A percentile compares a stretch with the other conserved stretches of the same genome.
These are phyloP conservation scores for Neopestalotiopsis sp. DNA, from an alignment of 2,329 filamentous ascomycete species.

Conservation along the genomic window DNA sequence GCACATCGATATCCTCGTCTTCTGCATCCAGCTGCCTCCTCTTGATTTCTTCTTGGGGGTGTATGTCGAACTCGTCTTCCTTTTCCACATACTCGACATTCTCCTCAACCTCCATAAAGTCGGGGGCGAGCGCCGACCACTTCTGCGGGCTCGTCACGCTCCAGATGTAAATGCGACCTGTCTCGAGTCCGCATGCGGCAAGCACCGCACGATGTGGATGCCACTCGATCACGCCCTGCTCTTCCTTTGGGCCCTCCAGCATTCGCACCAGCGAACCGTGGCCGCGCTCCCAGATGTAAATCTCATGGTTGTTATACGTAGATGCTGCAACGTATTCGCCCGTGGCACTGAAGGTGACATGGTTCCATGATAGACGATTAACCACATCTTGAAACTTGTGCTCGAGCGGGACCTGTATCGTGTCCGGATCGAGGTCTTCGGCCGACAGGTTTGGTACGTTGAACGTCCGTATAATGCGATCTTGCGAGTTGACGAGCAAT, in stretches of 20 bases:
- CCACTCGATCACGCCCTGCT: slow-evolving; percentile 97
- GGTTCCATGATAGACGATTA: slow-evolving; percentile 94
- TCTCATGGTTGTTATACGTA: slow-evolving; percentile 97
- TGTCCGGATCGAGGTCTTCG: slow-evolving; percentile 77
- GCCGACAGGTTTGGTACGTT: slow-evolving; percentile 79
- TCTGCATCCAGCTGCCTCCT: slow-evolving; percentile 89
- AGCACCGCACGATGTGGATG: slow-evolving; percentile 87
- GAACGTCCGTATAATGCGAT: slow-evolving; percentile 93
- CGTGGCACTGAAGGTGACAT: slow-evolving; percentile 91
- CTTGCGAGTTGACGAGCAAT: slow-evolving; percentile 89
- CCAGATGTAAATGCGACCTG: slow-evolving; percentile 94
- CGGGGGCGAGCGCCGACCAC: slow-evolving; percentile 95
- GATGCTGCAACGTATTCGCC: slow-evolving; percentile 96
- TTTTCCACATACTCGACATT: slow-evolving; percentile 96
- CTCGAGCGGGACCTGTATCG: slow-evolving; percentile 87
- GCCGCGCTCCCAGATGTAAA: slow-evolving; percentile 96
- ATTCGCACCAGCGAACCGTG: slow-evolving; percentile 96
- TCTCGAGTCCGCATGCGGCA: slow-evolving; percentile 90
- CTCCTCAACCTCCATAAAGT: slow-evolving; percentile 97
- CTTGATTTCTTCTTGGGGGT: slow-evolving; percentile 91
- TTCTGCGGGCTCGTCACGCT: slow-evolving; percentile 93
- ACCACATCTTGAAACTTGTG: slow-evolving; percentile 99
- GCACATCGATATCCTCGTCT: slow-evolving; percentile 90
- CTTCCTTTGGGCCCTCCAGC: slow-evolving; percentile 94
- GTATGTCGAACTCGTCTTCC: slow-evolving; percentile 98